phyloP scores from a whole-genome alignment of 2,329 filamentous ascomycete species.

The Calcarisporium arbuscula region DNA sequence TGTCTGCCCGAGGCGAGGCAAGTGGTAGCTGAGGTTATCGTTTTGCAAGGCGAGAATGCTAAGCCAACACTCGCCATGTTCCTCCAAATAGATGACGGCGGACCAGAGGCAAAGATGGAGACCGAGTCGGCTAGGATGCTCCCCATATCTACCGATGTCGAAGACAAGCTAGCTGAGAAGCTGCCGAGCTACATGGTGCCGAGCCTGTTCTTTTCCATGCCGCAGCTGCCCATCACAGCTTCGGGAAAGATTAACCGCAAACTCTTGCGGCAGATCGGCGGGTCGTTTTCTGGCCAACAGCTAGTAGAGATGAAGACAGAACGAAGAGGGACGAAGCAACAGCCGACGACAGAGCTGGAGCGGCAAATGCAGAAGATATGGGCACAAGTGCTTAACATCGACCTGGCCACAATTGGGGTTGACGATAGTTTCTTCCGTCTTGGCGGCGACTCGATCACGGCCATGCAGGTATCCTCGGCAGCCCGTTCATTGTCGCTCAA shows the following conservation, averaged over 20 bases:
- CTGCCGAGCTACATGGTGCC: constrained; percentile 1
- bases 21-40: constrained; percentile 1
- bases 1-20: neutral
- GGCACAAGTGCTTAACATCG: constrained; percentile 23
- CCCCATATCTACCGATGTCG: neutral
- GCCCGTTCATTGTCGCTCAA: constrained; percentile 17
- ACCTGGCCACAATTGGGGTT: constrained; percentile 17
- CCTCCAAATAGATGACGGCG: neutral
- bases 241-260: constrained; percentile 1
- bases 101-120: too few relatives aligned
- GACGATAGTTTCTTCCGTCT: constrained; percentile 32
- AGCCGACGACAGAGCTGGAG: constrained; percentile 1
- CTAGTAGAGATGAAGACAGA: neutral
- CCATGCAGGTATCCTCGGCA: constrained; percentile 35
- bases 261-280: constrained; percentile 1
- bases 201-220: neutral
- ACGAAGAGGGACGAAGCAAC: neutral
- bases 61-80: neutral
- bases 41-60: neutral
- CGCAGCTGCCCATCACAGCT: neutral
- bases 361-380: constrained; percentile 14
- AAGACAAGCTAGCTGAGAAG: neutral
- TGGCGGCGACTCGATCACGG: constrained; percentile 37
- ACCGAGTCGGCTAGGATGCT: neutral
- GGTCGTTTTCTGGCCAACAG: neutral